phyloP scores from a whole-genome alignment of 1,139 yeast genomes.

The Pneumocystis canis region DNA sequence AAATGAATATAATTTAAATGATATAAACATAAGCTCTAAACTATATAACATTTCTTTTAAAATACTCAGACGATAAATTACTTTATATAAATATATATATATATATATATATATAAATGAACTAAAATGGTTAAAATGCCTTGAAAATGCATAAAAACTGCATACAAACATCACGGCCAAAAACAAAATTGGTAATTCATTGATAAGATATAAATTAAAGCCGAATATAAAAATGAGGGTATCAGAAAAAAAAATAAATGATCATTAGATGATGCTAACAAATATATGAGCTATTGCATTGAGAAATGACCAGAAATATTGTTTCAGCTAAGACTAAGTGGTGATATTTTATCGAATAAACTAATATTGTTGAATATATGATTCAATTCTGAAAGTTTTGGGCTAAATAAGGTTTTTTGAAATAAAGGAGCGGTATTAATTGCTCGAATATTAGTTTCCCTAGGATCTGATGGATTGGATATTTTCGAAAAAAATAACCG shows the following conservation, averaged over 20 bases:
- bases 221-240: neutral
- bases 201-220: neutral
- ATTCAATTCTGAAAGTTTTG: neutral
- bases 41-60: too few species aligned
- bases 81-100: too few species aligned
- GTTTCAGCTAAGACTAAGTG: neutral
- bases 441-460: neutral
- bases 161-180: neutral
- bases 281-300: neutral
- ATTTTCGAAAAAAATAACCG: neutral
- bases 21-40: too few species aligned
- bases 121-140: neutral
- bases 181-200: neutral
- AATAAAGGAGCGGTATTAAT: neutral
- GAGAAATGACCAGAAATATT: neutral
- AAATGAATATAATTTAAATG: too few species aligned
- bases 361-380: neutral
- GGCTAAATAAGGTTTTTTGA: neutral
- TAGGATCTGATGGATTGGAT: neutral
- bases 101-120: too few species aligned
- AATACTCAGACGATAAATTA: too few species aligned
- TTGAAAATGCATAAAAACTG: neutral
- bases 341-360: neutral
- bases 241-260: neutral
- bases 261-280: neutral